Base-by-base conservation (phyloP, 177 flowering plant genomes). In the Vitis hybrid region DNA sequence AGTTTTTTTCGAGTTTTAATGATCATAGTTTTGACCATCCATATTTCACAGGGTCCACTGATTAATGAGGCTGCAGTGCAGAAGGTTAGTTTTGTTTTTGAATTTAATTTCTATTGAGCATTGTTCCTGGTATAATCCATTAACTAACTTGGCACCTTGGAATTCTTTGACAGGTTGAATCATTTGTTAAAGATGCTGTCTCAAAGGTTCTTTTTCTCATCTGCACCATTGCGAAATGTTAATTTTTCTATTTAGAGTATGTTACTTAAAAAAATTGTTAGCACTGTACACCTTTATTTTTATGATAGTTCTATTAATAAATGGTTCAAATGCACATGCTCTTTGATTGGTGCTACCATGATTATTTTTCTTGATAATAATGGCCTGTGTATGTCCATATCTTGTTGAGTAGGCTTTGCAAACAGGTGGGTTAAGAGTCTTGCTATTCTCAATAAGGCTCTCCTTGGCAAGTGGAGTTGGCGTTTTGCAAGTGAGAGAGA, bases 31-130 rank as follows among this genome's bases (percentile, higher is more conserved):
- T 62, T 58, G 14, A 21, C 49, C 61, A 2, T 78, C 60, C 45
- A 5, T 30, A 67, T 71, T 23, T 71, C 73, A 14, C 89, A 93
- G 99, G 99, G 99, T 60, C 99, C 98, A 13, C 84, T 95, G 66
- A 93, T 95, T 58, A 95, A 95, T 83, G 93, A 93, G 75, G 88
- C 97, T 76, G 97, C 96, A 62, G 84, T 95, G 18, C 78, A 88
- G 57, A 95, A 95, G 94, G 99, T 89, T 26, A 49, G 64, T 57
- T 61, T 60, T 23, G 17, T 14, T 75, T 66, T 65, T 55, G 14
- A 17, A 7, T 70, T 60, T 56, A 52, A 58, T 62, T 26, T 19
- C 10, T 63, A 10, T 26, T 23, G 52, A 39, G 32, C 6, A 64
- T 51, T 49, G 6, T 51, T n/a, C 23, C 11, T 50, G 13, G 32